phyloP scores from a whole-genome alignment of 495 filamentous ascomycete genomes.

The Aspergillus sparsus region DNA sequence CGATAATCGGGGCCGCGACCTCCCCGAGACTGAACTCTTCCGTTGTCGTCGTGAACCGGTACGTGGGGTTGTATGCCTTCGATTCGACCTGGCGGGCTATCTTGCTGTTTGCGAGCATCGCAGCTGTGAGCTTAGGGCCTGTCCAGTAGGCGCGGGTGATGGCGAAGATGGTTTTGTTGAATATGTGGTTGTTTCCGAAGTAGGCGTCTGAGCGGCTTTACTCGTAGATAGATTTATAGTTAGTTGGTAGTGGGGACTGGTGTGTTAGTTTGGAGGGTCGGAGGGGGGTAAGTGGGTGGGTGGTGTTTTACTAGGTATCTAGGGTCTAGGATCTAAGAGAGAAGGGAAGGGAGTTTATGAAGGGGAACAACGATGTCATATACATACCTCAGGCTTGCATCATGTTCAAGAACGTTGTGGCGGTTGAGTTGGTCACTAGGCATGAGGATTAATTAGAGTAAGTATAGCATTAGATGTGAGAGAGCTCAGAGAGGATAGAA shows the following conservation, averaged over 20 bases:
- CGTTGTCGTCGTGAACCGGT: conserved; percentile 37
- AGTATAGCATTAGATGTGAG: background rate
- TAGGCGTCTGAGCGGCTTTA: conserved; percentile 44
- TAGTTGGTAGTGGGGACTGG: background rate
- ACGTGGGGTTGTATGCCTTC: conserved; percentile 44
- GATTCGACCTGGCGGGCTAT: conserved; percentile 47
- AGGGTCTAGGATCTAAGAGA: background rate
- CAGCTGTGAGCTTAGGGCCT: conserved; percentile 33
- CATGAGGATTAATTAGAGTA: no score
- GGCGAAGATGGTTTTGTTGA: conserved; percentile 51
- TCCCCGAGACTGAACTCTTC: conserved; percentile 47
- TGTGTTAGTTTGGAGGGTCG: conserved; percentile 11
- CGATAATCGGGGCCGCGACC: conserved; percentile 44
- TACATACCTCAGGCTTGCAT: conserved; percentile 51
- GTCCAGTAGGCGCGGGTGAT: conserved; percentile 47
- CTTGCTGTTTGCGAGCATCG: conserved; percentile 46
- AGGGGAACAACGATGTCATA: background rate
- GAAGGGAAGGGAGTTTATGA: background rate
- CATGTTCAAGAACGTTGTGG: conserved; percentile 54
- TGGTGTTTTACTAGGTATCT: background rate
- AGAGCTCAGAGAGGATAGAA: no score
- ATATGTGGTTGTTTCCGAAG: conserved; percentile 44
- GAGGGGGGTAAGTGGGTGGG: no score
- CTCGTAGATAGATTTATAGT: background rate
- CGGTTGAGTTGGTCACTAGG: conserved; percentile 41